Base-by-base conservation (phyloP, 305 asterid species). In the Ilex paraguariensis region DNA sequence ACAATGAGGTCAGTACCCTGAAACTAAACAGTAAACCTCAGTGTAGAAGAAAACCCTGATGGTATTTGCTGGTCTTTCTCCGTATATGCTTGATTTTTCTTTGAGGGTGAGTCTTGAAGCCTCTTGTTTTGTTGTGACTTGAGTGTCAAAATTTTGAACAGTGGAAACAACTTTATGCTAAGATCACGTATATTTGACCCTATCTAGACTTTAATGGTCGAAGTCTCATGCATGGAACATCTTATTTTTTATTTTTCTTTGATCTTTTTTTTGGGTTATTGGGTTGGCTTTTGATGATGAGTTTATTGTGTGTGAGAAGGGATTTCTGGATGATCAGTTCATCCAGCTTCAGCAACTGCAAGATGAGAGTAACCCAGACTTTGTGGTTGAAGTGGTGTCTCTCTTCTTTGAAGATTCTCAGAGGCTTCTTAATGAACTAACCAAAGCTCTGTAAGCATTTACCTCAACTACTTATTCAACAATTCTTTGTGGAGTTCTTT, bases 371-470 rank as follows among this genome's bases (percentile, higher is more conserved):
- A 75, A 68, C 31, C 80, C 80, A 1, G 80, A 75, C 17, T 75
- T 75, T 72, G 80, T 75, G 3, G 71, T 64, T 31, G 80, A 75
- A 55, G 80, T 75, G 53, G 72, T 75, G 15, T 46, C 58, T 17
- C 72, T 75, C 31, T 75, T 75, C 74, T 75, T 75, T 64, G 77
- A 75, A 62, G 77, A 71, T 57, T 71, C 77, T 45, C 72, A 71
- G 39, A 75, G 77, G 66, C 80, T 75, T 54, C 73, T 75, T 2
- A 64, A 61, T 64, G 80, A 75, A 58, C 69, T 75, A 51, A 53
- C 69, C 2, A 71, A 60, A 67, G 50, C 61, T 16, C 61, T 75
- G 80, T 75, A 33, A 71, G 74, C 61, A 3, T 31, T 17, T 33
- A 28, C 32, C 16, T 10, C 7, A 10, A 13, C n/a, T 45, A 30